Percentiles rank a stretch among this genome's conserved stretches.
Conservation (phyloP, 2,329 filamentous ascomycete genomes). For the Aphanoascus verrucosus region DNA sequence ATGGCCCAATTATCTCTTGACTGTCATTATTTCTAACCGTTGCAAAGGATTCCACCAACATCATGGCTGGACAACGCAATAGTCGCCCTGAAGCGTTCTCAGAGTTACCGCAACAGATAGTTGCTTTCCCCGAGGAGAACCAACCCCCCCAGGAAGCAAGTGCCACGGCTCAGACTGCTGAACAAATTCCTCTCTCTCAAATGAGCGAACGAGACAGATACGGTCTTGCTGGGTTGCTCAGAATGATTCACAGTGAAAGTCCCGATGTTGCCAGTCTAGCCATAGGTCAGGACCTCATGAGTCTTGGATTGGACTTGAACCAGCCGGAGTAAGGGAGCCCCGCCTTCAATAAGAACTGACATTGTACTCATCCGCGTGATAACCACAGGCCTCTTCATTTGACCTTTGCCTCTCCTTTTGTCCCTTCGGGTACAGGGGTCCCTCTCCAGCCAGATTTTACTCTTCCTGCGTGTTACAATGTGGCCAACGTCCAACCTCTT, state of each 20-base stretch:
- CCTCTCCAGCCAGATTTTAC: constrained; percentile 54
- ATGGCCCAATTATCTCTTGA: neutral
- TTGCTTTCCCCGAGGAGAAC: constrained; percentile 15
- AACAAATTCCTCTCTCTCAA: constrained; percentile 35
- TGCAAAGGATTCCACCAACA: constrained; percentile 29
- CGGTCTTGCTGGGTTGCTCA: constrained; percentile 49
- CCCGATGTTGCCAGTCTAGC: constrained; percentile 45
- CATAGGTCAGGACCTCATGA: constrained; percentile 54
- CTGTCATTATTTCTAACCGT: constrained; percentile 11
- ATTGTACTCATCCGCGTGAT: constrained; percentile 12
- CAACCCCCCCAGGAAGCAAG: constrained; percentile 6
- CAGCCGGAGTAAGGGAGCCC: constrained; percentile 44
- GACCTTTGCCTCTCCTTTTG: constrained; percentile 55
- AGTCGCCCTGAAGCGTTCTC: constrained; percentile 23
- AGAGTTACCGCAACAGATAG: constrained; percentile 26
- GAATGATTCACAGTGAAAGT: constrained; percentile 46
- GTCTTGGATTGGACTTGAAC: constrained; percentile 54
- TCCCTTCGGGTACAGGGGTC: constrained; percentile 45
- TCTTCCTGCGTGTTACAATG: constrained; percentile 53
- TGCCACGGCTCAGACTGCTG: constrained; percentile 9
- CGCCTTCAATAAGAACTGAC: neutral
- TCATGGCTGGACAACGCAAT: constrained; percentile 20
- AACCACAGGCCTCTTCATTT: constrained; percentile 47
- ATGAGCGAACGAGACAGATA: constrained; percentile 52
- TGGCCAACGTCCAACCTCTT: constrained; percentile 54